These are phyloP conservation scores for Schwanniomyces pseudopolymorphus DNA, from an alignment of 805 yeast species.

Conservation along the genomic window DNA sequence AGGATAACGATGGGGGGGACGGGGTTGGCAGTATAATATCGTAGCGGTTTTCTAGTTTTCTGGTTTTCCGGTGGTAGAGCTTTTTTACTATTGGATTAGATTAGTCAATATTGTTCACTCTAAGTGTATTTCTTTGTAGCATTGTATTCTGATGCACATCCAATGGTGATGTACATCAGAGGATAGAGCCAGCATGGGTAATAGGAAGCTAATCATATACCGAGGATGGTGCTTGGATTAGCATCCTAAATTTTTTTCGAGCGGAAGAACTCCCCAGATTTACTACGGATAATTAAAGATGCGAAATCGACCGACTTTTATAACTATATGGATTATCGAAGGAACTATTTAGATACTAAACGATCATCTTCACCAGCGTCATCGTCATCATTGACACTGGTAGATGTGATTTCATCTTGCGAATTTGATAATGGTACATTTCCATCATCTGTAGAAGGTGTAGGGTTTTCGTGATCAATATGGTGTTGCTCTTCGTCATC, in stretches of 20 bases:
- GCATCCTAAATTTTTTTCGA: neutral
- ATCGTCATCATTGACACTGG: neutral
- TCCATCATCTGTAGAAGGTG: neutral
- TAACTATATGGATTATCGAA: too few relatives aligned
- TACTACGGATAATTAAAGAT: neutral
- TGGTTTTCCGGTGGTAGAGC: too few relatives aligned
- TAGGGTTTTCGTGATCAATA: neutral
- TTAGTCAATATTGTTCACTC: too few relatives aligned
- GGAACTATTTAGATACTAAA: neutral
- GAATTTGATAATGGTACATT: neutral
- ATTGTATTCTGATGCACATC: too few relatives aligned
- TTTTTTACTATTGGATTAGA: too few relatives aligned
- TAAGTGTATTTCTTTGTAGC: too few relatives aligned
- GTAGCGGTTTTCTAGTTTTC: too few relatives aligned
- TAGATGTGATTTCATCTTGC: neutral
- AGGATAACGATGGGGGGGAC: neutral
- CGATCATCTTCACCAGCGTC: neutral
- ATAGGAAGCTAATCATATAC: neutral
- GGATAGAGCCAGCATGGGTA: too few relatives aligned
- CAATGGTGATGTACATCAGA: too few relatives aligned
- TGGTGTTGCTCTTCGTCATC: constrained; percentile 34
- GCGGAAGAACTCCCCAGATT: neutral
- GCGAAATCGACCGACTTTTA: neutral
- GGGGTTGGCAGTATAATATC: neutral
- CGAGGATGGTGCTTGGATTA: neutral